Conservation (phyloP, 2,329 filamentous ascomycete genomes). For the Sclerotinia minor region DNA sequence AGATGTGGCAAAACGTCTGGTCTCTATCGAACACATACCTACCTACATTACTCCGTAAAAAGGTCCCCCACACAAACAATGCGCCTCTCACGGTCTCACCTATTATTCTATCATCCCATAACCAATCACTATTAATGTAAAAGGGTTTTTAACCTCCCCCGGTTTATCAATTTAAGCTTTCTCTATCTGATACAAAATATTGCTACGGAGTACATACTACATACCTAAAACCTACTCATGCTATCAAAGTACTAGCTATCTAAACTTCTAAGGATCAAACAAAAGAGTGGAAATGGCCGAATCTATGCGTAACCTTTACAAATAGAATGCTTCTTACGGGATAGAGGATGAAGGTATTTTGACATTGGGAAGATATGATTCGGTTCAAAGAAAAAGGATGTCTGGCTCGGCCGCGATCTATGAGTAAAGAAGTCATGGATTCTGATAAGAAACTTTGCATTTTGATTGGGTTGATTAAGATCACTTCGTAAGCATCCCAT, state of each 20-base stretch:
- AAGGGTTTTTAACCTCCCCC: slow-evolving; percentile 3
- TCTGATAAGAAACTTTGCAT: slow-evolving; percentile 14
- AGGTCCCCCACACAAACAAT: slow-evolving; percentile 12
- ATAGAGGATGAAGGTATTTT: slow-evolving; percentile 22
- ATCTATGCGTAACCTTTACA: slow-evolving; percentile 28
- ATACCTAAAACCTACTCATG: background rate
- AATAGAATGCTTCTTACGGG: slow-evolving; percentile 34
- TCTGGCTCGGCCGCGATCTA: slow-evolving; percentile 1
- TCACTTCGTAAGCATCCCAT: slow-evolving; percentile 19
- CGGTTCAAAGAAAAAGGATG: slow-evolving; percentile 4
- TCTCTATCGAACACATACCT: background rate
- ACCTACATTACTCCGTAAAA: background rate
- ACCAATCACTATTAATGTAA: slow-evolving; percentile 20
- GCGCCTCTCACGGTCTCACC: background rate
- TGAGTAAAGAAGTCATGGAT: slow-evolving; percentile 16
- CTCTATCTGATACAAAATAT: slow-evolving; percentile 8
- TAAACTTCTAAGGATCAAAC: background rate
- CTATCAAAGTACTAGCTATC: slow-evolving; percentile 7
- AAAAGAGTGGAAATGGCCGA: slow-evolving; percentile 23
- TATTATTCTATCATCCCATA: background rate
- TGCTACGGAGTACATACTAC: no score
- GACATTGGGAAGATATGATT: slow-evolving; percentile 6
- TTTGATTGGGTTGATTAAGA: slow-evolving; percentile 17
- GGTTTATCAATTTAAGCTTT: background rate
- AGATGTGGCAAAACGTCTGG: background rate